Evolutionary conservation across 1,139 yeast genomes (phyloP).

Genomic region (Magnusiomyces suaveolens): DNA sequence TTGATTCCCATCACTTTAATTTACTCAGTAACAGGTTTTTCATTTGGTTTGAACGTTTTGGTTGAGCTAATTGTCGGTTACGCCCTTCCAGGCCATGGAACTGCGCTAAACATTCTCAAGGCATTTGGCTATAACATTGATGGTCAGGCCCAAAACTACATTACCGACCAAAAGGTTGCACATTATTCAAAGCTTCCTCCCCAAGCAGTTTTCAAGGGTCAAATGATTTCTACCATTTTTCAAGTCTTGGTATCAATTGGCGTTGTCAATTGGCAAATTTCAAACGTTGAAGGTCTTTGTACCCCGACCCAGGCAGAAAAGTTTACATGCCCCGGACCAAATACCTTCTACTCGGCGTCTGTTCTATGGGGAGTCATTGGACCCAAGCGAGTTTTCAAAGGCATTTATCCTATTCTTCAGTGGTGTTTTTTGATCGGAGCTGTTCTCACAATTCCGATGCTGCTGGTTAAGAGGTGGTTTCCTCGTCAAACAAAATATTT

Average conservation of each 20-base stretch:
- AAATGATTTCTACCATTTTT: slow-evolving; percentile 37
- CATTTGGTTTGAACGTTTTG: slow-evolving; percentile 47
- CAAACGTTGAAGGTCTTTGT: slow-evolving; percentile 42
- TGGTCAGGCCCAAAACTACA: slow-evolving; percentile 52
- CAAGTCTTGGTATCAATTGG: slow-evolving; percentile 41
- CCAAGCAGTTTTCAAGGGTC: slow-evolving; percentile 50
- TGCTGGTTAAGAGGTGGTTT: slow-evolving; percentile 25
- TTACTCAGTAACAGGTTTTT: slow-evolving; percentile 44
- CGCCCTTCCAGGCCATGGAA: slow-evolving; percentile 53
- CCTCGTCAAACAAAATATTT: neutral
- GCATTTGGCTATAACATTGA: slow-evolving; percentile 51
- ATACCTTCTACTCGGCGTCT: slow-evolving; percentile 26
- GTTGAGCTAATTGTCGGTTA: slow-evolving; percentile 51
- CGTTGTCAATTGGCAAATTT: slow-evolving; percentile 45
- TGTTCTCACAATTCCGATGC: slow-evolving; percentile 35
- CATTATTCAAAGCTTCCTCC: slow-evolving; percentile 57
- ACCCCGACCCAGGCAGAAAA: slow-evolving; percentile 31
- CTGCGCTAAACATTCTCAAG: slow-evolving; percentile 48
- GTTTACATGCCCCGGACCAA: slow-evolving; percentile 34
- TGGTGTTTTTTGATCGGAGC: slow-evolving; percentile 48
- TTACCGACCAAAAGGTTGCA: slow-evolving; percentile 48
- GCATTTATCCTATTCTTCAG: slow-evolving; percentile 39
- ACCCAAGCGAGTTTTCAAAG: slow-evolving; percentile 44
- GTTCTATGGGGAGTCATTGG: slow-evolving; percentile 57
- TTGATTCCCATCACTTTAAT: slow-evolving; percentile 42